Conservation (phyloP, 208 protist species). For the Naegleria lovaniensis region DNA sequence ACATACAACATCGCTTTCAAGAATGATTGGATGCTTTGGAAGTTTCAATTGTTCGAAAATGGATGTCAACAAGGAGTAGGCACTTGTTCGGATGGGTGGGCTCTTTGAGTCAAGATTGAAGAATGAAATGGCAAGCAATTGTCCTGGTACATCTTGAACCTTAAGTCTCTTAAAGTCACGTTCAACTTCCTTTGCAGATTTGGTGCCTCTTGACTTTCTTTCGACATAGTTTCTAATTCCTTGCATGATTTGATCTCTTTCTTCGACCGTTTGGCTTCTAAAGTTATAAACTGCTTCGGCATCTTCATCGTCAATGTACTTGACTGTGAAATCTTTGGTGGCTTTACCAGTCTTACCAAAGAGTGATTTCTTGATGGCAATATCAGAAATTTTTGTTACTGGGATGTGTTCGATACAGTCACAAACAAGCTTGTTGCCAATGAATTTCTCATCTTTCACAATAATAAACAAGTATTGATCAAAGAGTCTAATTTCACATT, state of each 20-base stretch:
- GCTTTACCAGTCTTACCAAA: not conserved
- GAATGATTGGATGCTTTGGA: not conserved
- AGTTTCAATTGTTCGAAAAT: not conserved
- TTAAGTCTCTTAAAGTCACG: not conserved
- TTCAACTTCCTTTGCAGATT: not conserved
- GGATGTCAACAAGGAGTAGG: not conserved
- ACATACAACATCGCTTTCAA: not conserved
- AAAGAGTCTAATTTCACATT: not conserved
- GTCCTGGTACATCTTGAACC: slow-evolving; percentile 10
- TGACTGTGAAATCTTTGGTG: not conserved
- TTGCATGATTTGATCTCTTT: not conserved
- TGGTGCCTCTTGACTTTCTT: not conserved
- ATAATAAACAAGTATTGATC: not conserved
- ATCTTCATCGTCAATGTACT: slow-evolving; percentile 5
- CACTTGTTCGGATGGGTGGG: not conserved
- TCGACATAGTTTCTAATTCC: not conserved
- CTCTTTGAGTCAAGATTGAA: not conserved
- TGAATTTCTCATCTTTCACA: not conserved
- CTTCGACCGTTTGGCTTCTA: not conserved
- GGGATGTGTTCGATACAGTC: not conserved
- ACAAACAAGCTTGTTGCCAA: not conserved
- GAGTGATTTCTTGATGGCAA: not conserved
- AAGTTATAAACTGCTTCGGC: not conserved
- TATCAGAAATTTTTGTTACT: not conserved
- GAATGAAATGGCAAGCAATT: slow-evolving; percentile 5